Base-by-base conservation (phyloP, 345 rosid genomes). In the Dimocarpus longan region DNA sequence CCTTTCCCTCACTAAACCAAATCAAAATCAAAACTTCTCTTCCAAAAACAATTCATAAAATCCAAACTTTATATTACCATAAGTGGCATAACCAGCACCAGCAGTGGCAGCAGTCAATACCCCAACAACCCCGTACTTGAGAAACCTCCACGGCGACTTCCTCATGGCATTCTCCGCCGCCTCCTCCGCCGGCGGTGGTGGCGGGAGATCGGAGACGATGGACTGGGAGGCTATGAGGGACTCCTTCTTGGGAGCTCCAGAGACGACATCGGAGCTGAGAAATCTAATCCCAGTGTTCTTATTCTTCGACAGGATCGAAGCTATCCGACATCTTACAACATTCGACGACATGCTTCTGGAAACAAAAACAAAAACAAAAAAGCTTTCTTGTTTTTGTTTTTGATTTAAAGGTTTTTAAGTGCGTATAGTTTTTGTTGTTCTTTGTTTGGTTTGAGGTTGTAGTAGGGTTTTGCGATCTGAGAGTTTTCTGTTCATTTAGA, bases 61-160 rank as follows among this genome's bases (percentile, higher is more conserved):
- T 4, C 4, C 13, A 19, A 57, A 56, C 5, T 24, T 60, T 42
- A 19, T 84, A 87, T 42, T 26, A 96, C 99, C 95, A 70, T 86
- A 96, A 50, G 87, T 85, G 3, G 83, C 91, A 84, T 90, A 91
- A 60, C 93, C 90, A 70, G 83, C 81, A 64, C 82, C 82, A 71
- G 84, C 97, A 52, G 88, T 50, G 77, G 86, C 90, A 73, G 95
- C 97, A 3, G 93, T 83, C 81, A 94, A 48, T 42, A 92, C 80
- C 8, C 87, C 90, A 57, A 82, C 4, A 69, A 93, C 78, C 42
- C 87, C 90, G 64, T 88, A 89, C 85, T 81, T 87, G 75, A 96
- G 90, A 84, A 89, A 88, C 71, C 80, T 84, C 86, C 84, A 85
- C 16, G 73, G 11, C 52, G 87, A 76, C 81, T 85, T 90, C 75